Evolutionary conservation across 2,329 filamentous ascomycete species (phyloP), one percentile per base, ranked within the genome.

Genomic region (Claviceps pazoutovae): DNA sequence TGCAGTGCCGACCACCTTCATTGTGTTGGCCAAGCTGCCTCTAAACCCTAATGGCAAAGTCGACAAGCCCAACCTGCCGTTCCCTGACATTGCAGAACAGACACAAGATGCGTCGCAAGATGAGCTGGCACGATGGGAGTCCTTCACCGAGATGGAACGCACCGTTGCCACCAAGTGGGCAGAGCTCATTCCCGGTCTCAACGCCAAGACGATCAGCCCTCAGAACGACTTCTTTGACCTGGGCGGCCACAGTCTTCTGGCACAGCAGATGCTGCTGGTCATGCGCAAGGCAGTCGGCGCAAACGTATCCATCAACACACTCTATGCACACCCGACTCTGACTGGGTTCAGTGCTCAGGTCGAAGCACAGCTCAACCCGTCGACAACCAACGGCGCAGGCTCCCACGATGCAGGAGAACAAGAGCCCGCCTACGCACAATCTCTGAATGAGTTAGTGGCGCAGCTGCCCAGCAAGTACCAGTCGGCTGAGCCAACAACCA

Each of bases 21-120:
- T 70, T 46, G 50, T 63, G 9, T 56, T 69, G n/a, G 37, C 61
- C 16, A 66, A 72, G 74, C 13, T 91, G 89, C 66, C 66, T 16
- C 76, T 90, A 82, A 41, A 87, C 62, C 84, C 85, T 16, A 88
- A 88, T 58, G 84, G 86, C 58, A 91, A 91, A 68, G 79, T 90
- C 48, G 87, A 93, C 67, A 83, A 80, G 63, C 84, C 86, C 19
- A 82, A 80, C 1, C 70, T 93, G 51, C 87, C 87, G 0, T 91
- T 88, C 75, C 87, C 87, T 0, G 87, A 91, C 65, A 80, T 80
- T 23, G 78, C 79, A 13, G 77, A 86, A 59, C 73, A 84, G 37
- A 75, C 65, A n/a, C 61, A 62, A 48, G 65, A 64, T 21, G 64
- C 64, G 8, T 61, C 64, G 0, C 64, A 65, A 11, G 65, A 66